phyloP scores from a whole-genome alignment of 768 basidiomycete species.

The Favolaschia claudopus region DNA sequence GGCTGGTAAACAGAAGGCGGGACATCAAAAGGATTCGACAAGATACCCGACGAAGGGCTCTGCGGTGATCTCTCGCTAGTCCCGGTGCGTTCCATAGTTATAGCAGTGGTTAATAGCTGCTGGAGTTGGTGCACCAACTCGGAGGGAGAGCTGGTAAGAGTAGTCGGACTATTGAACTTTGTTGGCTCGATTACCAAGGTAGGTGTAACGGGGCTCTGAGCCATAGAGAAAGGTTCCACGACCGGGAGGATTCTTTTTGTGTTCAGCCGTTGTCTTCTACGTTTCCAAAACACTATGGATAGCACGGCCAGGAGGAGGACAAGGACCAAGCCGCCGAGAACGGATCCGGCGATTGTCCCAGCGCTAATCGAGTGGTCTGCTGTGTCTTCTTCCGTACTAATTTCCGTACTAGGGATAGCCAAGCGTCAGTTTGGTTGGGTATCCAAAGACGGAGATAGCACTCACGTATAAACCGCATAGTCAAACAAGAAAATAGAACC shows the following conservation, averaged over 20 bases:
- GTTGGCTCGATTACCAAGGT: too few species aligned
- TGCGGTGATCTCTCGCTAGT: background rate
- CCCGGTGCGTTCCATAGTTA: background rate
- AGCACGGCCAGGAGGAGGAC: background rate
- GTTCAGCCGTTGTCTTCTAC: background rate
- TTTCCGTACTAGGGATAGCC: too few species aligned
- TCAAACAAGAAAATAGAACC: conserved; percentile 22
- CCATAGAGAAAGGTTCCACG: conserved; percentile 1
- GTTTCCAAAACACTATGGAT: background rate
- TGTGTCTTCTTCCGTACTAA: background rate
- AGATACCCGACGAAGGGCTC: background rate
- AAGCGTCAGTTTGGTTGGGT: background rate
- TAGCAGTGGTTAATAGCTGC: background rate
- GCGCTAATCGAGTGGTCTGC: background rate
- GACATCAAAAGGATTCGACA: background rate
- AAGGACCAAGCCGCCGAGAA: conserved; percentile 7
- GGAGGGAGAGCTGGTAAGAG: background rate
- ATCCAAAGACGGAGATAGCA: background rate
- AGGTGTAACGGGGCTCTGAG: too few species aligned
- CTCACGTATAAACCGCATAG: conserved; percentile 26
- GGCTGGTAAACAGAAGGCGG: conserved; percentile 9
- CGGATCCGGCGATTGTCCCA: conserved; percentile 11
- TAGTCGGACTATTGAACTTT: too few species aligned
- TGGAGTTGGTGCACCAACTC: conserved; percentile 3
- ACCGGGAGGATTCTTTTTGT: conserved; percentile 1